These are phyloP conservation scores for Monosporascus sp. DNA, from an alignment of 2,329 filamentous ascomycete genomes.

Conservation along the genomic window DNA sequence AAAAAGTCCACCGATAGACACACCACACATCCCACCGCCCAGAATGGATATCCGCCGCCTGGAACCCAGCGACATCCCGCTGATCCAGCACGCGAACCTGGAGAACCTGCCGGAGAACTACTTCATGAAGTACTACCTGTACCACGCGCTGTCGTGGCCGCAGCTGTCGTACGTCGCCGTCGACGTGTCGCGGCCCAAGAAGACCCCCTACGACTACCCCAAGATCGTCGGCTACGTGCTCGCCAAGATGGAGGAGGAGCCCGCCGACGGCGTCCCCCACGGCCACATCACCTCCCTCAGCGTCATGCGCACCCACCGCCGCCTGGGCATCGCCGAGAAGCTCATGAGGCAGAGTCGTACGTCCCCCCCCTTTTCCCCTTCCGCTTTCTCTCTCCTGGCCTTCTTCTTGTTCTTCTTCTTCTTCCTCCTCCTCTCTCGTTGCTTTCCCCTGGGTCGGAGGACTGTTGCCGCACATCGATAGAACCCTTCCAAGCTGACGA, in stretches of 20 bases:
- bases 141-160: constrained; percentile 97
- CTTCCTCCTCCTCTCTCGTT: neutral
- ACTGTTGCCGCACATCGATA: neutral
- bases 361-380: constrained; percentile 30
- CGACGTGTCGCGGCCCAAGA: constrained; percentile 74
- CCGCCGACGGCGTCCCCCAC: constrained; percentile 81
- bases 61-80: constrained; percentile 74
- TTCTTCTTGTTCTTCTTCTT: neutral
- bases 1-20: neutral
- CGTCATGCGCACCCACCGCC: constrained; percentile 92
- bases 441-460: neutral
- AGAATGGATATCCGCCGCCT: constrained; percentile 87
- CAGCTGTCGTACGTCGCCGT: constrained; percentile 96
- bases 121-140: constrained; percentile 99
- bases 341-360: constrained; percentile 92
- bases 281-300: constrained; percentile 93
- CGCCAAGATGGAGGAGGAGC: constrained; percentile 99
- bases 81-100: constrained; percentile 97
- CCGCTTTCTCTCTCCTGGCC: constrained; percentile 1
- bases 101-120: constrained; percentile 99
- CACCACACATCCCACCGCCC: constrained; percentile 19
- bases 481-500: neutral
- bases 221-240: constrained; percentile 99
- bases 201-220: constrained; percentile 79
- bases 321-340: constrained; percentile 91